Base-by-base conservation (phyloP, 805 yeast species). In the Schizosaccharomyces japonicus region DNA sequence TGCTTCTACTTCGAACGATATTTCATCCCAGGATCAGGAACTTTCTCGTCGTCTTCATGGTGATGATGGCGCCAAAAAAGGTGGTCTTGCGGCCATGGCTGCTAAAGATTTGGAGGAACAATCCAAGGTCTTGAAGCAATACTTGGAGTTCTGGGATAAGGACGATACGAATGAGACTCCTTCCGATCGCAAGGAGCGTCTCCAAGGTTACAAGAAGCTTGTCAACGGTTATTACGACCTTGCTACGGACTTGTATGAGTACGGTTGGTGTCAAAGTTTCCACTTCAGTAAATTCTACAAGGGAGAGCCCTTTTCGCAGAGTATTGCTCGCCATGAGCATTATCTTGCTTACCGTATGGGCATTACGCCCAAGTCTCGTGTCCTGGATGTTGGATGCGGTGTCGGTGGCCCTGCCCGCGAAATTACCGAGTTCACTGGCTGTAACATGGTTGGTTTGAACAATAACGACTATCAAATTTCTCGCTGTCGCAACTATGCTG, bases 401-500 rank as follows among this genome's bases (percentile, higher is more conserved):
- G 94, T 87, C 57, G 98, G 98, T 61, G 98, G 98, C 39, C 98
- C 98, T 58, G 95, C 94, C 21, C 79, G 95, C 64, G 95, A 90
- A 68, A 87, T 87, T 58, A 71, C 79, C 51, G 75, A 94, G 61
- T 87, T 87, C 69, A 79, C 96, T 47, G 83, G 78, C 57, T 78
- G 84, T 66, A 67, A 73, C 56, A 70, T 87, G 60, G 80, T 80
- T 52, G 98, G 98, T 47, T 71, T 87, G 57, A 87, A 87, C 70
- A 87, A 90, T 71, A 90, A 90, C 63, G 98, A 90, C 66, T 90
- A 90, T 68, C 93, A 90, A 70, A 79, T 87, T 57, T 85, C 77
- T 59, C 81, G 92, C 62, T 96, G 92, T 50, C 79, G 74, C 62
- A 70, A 72, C 64, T 82, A 83, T 63, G 81, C 96, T 49, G 61